These are phyloP conservation scores for Dentipellis sp. DNA, from an alignment of 768 basidiomycete genomes.

Conservation along the genomic window DNA sequence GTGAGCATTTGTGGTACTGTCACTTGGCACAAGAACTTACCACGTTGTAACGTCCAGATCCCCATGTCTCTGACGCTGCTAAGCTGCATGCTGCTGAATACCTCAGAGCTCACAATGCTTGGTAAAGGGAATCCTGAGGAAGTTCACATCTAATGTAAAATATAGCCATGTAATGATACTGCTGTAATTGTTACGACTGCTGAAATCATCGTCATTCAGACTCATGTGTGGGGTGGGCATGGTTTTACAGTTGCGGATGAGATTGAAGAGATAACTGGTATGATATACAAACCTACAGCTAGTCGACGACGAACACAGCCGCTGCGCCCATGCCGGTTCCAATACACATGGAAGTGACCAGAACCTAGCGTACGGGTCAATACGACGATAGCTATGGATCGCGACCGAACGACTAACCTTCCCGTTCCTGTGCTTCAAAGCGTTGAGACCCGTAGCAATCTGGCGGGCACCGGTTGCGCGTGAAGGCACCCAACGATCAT, in stretches of 20 bases:
- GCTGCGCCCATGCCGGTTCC: slow-evolving; percentile 92
- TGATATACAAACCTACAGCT: no score
- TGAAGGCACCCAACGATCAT: slow-evolving; percentile 23
- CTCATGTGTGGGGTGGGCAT: no score
- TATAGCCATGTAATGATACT: no score
- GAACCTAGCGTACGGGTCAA: slow-evolving; percentile 35
- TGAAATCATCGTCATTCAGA: no score
- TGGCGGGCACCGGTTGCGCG: slow-evolving; percentile 82
- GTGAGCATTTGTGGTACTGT: slow-evolving; percentile 21
- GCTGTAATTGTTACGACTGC: no score
- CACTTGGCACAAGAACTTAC: slow-evolving; percentile 2
- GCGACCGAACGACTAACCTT: slow-evolving; percentile 34
- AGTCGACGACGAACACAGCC: slow-evolving; percentile 57
- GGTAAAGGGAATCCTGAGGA: no score
- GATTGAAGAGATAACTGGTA: no score
- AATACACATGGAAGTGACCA: slow-evolving; percentile 88
- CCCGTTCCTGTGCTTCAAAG: slow-evolving; percentile 56
- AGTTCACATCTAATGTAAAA: no score
- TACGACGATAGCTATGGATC: not conserved
- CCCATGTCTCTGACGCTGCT: slow-evolving; percentile 36
- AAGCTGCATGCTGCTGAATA: slow-evolving; percentile 38
- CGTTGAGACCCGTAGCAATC: slow-evolving; percentile 74
- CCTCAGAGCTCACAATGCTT: not conserved
- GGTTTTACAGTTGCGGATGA: no score
- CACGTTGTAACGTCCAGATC: slow-evolving; percentile 22